These are phyloP conservation scores for Syzygium syzygioides DNA, from an alignment of 441 rosid genomes.

Conservation along the genomic window DNA sequence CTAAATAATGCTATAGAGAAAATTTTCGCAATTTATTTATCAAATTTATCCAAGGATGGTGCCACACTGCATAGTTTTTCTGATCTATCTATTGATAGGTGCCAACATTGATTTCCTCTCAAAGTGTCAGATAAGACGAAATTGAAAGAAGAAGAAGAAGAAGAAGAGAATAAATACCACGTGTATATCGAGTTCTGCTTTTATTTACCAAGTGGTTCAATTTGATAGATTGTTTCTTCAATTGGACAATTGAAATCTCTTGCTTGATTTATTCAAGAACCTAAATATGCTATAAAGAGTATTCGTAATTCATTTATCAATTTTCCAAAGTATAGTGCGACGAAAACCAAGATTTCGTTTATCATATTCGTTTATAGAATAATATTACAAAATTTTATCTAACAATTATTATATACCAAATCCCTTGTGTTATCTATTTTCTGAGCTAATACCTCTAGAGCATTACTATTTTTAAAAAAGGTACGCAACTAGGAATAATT, in stretches of 20 bases:
- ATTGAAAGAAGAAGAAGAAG: neutral
- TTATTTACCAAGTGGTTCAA: neutral
- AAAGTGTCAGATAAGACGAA: neutral
- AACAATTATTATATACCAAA: neutral
- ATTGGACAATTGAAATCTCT: neutral
- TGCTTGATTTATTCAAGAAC: neutral
- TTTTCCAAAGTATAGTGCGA: neutral
- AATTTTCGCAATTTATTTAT: neutral
- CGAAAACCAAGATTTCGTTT: neutral
- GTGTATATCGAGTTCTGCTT: neutral
- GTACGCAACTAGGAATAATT: neutral
- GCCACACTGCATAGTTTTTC: too few relatives aligned
- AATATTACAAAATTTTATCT: neutral
- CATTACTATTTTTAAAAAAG: neutral
- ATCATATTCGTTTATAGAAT: neutral
- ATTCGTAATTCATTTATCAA: neutral
- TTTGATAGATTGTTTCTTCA: neutral
- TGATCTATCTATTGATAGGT: too few relatives aligned
- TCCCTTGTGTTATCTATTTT: neutral
- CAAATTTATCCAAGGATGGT: neutral
- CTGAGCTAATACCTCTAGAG: neutral
- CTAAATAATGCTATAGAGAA: neutral
- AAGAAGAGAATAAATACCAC: neutral
- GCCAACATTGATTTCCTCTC: too few relatives aligned
- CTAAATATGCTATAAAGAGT: neutral